Evolutionary conservation across 2,329 filamentous ascomycete species (phyloP), one percentile per base, ranked within the genome.

Genomic region (Apiospora sp.): DNA sequence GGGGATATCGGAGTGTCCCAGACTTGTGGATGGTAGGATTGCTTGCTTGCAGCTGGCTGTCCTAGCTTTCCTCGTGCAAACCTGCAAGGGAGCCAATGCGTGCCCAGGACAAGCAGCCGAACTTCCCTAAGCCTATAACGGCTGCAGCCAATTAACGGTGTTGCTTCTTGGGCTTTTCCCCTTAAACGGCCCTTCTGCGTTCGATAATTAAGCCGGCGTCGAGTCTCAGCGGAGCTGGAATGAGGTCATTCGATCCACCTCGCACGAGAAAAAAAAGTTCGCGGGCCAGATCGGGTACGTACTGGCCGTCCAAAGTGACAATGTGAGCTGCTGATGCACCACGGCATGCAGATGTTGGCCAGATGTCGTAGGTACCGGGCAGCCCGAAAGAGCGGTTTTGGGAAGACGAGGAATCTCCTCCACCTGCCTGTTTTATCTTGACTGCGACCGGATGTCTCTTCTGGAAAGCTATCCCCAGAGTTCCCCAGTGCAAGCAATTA

Each of bases 211-310:
- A 48, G 41, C 71, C 71, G 58, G 71, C 24, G 58, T 72, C 69
- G 68, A 71, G 27, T 51, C 51, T 67, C 69, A 48, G 69, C 69
- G 72, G 72, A 73, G 72, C 46, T 73, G 51, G 43, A 37, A 69
- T 73, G 72, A 73, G 72, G 72, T 73, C 72, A 73, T 73, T 64
- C 48, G 72, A 67, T 67, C 72, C 72, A 73, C 72, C 48, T 48
- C 19, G 68, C 61, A 54, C 68, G 72, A 64, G 46, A 54, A 64
- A 72, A 64, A 61, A 68, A 64, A n/a, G 51, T 54, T 61, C 58
- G 58, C n/a, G 58, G 58, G 30, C 34, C 19, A 64, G 58, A 64
- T 41, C 34, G 34, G 34, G 58, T 64, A 64, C 58, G 58, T 64
- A 64, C 58, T 41, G 58, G 19, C 14, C 19, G 10, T n/a, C 58